phyloP scores from a whole-genome alignment of 768 basidiomycete genomes.

The Coprinopsis cinerea region DNA sequence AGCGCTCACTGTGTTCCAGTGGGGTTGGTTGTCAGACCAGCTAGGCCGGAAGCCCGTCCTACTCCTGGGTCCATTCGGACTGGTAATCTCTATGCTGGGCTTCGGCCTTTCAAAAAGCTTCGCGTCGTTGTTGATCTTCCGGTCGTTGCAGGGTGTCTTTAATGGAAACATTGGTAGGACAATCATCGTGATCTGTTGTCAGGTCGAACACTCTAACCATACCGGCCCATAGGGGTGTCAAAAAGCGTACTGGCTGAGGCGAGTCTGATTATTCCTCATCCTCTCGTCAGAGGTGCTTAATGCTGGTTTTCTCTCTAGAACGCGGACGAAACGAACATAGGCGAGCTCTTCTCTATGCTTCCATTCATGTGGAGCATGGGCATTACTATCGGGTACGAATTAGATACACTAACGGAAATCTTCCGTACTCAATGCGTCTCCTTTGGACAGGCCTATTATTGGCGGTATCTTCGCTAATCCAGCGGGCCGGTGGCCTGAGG shows the following conservation, averaged over 20 bases:
- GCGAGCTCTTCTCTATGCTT: constrained; percentile 18
- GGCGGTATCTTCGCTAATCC: constrained; percentile 30
- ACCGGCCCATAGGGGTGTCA: constrained; percentile 15
- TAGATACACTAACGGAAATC: no score
- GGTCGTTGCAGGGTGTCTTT: constrained; percentile 31
- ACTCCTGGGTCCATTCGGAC: constrained; percentile 35
- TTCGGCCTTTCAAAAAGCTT: constrained; percentile 39
- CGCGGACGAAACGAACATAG: constrained; percentile 24
- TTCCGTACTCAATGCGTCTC: no score
- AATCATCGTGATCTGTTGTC: neutral
- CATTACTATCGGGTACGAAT: constrained; percentile 17
- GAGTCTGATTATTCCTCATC: neutral
- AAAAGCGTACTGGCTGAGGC: constrained; percentile 33
- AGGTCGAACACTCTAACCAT: neutral
- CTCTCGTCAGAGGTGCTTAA: neutral
- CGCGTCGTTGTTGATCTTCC: constrained; percentile 22
- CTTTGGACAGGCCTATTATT: constrained; percentile 22
- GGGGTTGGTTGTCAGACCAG: constrained; percentile 39
- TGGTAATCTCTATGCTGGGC: constrained; percentile 30
- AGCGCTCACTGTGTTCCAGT: constrained; percentile 36
- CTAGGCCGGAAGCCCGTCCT: constrained; percentile 39
- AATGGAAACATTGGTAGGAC: constrained; percentile 30
- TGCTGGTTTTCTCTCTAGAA: constrained; percentile 20
- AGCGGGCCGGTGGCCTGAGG: constrained; percentile 20
- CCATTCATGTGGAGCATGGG: constrained; percentile 23